These are phyloP conservation scores for Pinus tabuliformis DNA, from an alignment of 75 land plant genomes.

Conservation along the genomic window DNA sequence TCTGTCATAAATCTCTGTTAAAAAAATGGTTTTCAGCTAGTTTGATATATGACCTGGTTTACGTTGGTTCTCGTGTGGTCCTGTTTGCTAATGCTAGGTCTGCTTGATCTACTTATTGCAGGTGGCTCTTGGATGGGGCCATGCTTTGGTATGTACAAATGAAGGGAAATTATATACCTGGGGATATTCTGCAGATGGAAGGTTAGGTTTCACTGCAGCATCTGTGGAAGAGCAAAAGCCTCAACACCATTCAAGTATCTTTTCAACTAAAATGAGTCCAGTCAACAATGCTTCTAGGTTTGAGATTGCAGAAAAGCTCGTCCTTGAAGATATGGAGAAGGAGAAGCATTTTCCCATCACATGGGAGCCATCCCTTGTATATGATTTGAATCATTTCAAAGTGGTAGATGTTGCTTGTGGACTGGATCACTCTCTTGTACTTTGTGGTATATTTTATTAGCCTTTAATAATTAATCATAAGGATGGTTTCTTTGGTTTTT, in stretches of 20 bases:
- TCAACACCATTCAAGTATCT: background rate
- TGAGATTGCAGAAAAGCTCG: constrained; percentile 51
- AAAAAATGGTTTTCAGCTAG: background rate
- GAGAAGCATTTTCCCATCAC: constrained; percentile 62
- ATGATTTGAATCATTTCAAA: constrained; percentile 23
- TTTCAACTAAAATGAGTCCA: background rate
- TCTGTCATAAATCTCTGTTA: background rate
- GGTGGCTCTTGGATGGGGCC: constrained; percentile 98
- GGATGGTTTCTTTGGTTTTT: background rate
- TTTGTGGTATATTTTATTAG: constrained; percentile 51
- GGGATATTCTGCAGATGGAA: constrained; percentile 86
- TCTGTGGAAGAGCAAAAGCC: background rate
- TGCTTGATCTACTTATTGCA: constrained; percentile 11
- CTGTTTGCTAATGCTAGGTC: background rate
- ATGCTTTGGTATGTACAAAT: constrained; percentile 74
- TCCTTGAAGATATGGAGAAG: constrained; percentile 53
- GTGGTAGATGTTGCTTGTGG: constrained; percentile 86
- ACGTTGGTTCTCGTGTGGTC: background rate
- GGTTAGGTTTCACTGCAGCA: constrained; percentile 61
- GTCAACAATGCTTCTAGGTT: constrained; percentile 8
- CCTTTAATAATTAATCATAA: background rate
- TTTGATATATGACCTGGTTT: background rate
- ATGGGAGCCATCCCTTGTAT: constrained; percentile 73
- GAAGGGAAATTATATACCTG: constrained; percentile 85
- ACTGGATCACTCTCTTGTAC: constrained; percentile 83